Evolutionary conservation across 2,329 filamentous ascomycete species (phyloP), one percentile per base, ranked within the genome.

Genomic region (Trichophyton benhamiae): DNA sequence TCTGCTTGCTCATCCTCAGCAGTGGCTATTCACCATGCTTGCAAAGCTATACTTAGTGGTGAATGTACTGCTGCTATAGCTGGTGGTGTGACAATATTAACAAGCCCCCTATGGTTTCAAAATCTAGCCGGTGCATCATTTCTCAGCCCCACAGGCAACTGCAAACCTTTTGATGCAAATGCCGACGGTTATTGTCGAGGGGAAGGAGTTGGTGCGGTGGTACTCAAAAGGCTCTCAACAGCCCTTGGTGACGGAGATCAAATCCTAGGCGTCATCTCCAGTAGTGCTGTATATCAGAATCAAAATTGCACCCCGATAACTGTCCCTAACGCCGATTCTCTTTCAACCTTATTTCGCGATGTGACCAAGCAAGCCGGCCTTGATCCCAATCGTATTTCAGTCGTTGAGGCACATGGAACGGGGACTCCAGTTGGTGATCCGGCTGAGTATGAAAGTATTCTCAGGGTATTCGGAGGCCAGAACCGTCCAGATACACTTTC

Each of bases 171-270:
- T 63, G 75, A 77, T 62, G 62, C 66, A 15, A 62, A 67, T n/a
- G 76, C 72, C 1, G 70, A 74, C 60, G 78, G 78, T 0, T 79
- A 78, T 64, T 72, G 68, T 11, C 69, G 76, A 30, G 77, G 76
- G 8, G 78, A 80, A 65, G 78, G 74, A 8, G 66, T 74, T 15
- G 72, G 66, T 9, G 64, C 68, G 36, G 36, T 79, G 4, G 57
- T 77, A 0, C 52, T 79, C 1, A 79, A 79, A 64, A 69, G 66
- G 0, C 63, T 79, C 0, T 67, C 70, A 4, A 68, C 73, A 58
- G 77, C 77, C 1, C 60, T 79, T 13, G 63, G 67, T 15, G 74
- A 76, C 49, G 70, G 72, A 9, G 75, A 79, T 64, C 67, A 68
- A 0, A 75, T 80, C 41, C 70, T 72, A 1, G 73, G 73, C 3